Base-by-base conservation (phyloP, 106 monocot species). In the Phalaenopsis equestris region DNA sequence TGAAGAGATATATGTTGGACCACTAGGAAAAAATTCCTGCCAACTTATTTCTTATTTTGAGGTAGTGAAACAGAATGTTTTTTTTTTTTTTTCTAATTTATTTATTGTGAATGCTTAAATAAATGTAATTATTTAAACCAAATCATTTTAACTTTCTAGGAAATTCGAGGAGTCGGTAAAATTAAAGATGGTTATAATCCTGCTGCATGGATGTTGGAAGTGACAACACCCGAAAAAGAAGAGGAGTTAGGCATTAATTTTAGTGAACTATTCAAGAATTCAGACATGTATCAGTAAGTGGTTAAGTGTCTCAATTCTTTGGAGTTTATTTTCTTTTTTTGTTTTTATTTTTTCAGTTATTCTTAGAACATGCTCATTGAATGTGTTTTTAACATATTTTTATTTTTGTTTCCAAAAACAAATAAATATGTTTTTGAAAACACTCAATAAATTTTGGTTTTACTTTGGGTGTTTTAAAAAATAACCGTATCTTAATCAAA, bases 1-100 rank as follows among this genome's bases (percentile, higher is more conserved):
- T 38, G 56, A 81, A 81, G 81, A 81, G 81, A 81, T 81, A 74
- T 81, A 81, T 81, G 75, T 81, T n/a, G 81, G 15, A 6, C 81
- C 81, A 75, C 41, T 75, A 37, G 73, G 81, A 41, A 73, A 81
- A 38, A 55, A 81, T 23, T 81, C 81, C 12, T 75, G 74, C 72
- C 56, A 79, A 24, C 73, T 72, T 41, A 75, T 81, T 42, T 56
- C 55, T 14, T 81, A 81, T 46, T 81, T 81, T 43, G 81, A 81
- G 81, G 81, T 75, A 58, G 75, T 57, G 49, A 56, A n/a, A 41
- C 1, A 56, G 15, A 11, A 36, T 39, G 70, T 0, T 38, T 38
- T 65, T 8, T 30, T 65, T 8, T 30, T 30, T 30, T 30, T 70
- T 38, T 39, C 39, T 30, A 57, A 55, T 4, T 38, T 78, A 46